Evolutionary conservation across 768 basidiomycete species (phyloP).

Genomic region (Boletus coccyginus): DNA sequence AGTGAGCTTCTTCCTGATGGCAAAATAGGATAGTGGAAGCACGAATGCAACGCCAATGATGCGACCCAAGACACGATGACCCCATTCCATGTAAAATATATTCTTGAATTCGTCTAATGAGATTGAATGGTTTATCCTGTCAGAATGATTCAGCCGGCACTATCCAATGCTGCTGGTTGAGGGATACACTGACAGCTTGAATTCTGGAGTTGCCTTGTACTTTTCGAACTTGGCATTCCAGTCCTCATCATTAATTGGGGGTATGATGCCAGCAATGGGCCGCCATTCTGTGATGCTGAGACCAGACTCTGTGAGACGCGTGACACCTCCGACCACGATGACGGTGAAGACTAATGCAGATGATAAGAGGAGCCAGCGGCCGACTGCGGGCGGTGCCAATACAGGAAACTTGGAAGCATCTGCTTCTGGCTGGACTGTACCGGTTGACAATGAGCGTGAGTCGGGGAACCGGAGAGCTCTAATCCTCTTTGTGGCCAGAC

Average conservation of each 20-base stretch:
- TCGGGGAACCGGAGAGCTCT: constrained; percentile 20
- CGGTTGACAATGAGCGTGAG: constrained; percentile 41
- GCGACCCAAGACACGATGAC: constrained; percentile 90
- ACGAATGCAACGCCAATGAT: constrained; percentile 82
- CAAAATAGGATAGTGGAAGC: constrained; percentile 80
- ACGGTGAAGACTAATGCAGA: constrained; percentile 87
- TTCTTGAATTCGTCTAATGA: constrained; percentile 88
- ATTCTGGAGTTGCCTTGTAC: constrained; percentile 94
- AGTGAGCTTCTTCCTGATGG: constrained; percentile 65
- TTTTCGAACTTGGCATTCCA: constrained; percentile 93
- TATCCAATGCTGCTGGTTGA: not conserved
- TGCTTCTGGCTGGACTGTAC: constrained; percentile 16
- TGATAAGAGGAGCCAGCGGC: constrained; percentile 82
- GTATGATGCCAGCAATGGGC: constrained; percentile 85
- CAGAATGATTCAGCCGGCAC: not conserved
- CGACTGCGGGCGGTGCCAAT: constrained; percentile 67
- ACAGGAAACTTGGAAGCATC: constrained; percentile 42
- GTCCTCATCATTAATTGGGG: constrained; percentile 69
- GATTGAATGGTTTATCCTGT: constrained; percentile 86
- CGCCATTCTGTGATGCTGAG: constrained; percentile 98
- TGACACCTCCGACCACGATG: constrained; percentile 94
- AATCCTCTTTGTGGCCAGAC: not conserved
- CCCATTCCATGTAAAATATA: constrained; percentile 99
- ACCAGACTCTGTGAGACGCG: constrained; percentile 95
- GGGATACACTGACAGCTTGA: constrained; percentile 70